Evolutionary conservation across 2,329 filamentous ascomycete species (phyloP).

Genomic region (Zymoseptoria crescenta): DNA sequence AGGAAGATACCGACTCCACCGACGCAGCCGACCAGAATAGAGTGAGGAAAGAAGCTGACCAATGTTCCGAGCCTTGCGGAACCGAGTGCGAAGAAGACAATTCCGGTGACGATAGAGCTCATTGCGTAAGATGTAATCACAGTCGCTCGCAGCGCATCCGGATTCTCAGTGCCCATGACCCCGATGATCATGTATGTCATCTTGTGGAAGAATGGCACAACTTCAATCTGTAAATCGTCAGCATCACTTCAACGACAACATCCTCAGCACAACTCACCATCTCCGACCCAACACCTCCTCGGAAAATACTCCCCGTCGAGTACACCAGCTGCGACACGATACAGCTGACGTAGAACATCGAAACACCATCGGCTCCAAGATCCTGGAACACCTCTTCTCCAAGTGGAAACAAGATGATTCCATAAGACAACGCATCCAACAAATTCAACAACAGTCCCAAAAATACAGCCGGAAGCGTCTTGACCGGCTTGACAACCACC

Average conservation of each 20-base stretch:
- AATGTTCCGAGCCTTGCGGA: constrained; percentile 80
- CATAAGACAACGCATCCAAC: constrained; percentile 89
- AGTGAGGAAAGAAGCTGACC: constrained; percentile 92
- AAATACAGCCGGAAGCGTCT: constrained; percentile 75
- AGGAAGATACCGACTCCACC: constrained; percentile 96
- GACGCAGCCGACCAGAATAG: constrained; percentile 94
- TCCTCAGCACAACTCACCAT: constrained; percentile 50
- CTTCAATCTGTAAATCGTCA: constrained; percentile 57
- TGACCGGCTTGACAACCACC: constrained; percentile 57
- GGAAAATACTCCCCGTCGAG: constrained; percentile 82
- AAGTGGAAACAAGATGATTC: constrained; percentile 81
- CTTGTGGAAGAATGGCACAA: constrained; percentile 97
- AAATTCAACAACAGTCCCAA: constrained; percentile 87
- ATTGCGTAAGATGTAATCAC: constrained; percentile 86
- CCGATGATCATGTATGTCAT: constrained; percentile 87
- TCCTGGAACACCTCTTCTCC: constrained; percentile 77
- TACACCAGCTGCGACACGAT: constrained; percentile 89
- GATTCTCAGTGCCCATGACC: constrained; percentile 68
- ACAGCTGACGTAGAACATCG: constrained; percentile 97
- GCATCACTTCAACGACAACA: constrained; percentile 30
- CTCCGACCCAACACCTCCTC: constrained; percentile 86
- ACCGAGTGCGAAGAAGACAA: constrained; percentile 88
- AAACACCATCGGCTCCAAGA: constrained; percentile 87
- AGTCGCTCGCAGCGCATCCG: constrained; percentile 82
- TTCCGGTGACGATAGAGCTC: constrained; percentile 82